Conservation (phyloP, 768 basidiomycete species). For the Pleurotus sapidus region DNA sequence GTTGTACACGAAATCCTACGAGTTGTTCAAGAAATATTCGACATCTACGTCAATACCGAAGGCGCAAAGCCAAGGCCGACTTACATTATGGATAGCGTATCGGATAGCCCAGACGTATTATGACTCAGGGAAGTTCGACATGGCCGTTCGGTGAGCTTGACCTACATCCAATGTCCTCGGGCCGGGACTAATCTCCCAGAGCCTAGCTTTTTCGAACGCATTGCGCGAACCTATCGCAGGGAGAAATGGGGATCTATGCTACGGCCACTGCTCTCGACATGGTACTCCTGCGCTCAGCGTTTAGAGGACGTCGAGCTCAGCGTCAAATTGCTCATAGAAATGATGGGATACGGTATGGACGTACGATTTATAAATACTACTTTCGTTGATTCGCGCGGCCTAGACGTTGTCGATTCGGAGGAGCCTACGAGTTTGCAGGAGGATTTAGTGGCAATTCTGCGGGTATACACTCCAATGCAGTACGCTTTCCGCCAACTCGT, state of each 20-base stretch:
- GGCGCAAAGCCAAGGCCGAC: constrained; percentile 61
- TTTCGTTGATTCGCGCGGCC: background rate
- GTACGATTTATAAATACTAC: background rate
- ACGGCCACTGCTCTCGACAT: constrained; percentile 68
- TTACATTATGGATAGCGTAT: constrained; percentile 89
- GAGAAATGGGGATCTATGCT: constrained; percentile 82
- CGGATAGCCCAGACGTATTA: constrained; percentile 88
- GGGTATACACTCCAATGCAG: constrained; percentile 38
- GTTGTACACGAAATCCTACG: constrained; percentile 95
- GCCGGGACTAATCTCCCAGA: background rate
- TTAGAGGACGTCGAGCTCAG: constrained; percentile 76
- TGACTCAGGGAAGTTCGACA: constrained; percentile 76
- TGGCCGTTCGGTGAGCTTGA: constrained; percentile 75
- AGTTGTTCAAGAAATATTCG: constrained; percentile 81
- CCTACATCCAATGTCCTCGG: background rate
- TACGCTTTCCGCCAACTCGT: background rate
- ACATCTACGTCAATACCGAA: constrained; percentile 27
- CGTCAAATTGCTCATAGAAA: constrained; percentile 75
- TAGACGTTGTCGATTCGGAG: constrained; percentile 38
- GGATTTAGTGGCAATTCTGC: constrained; percentile 69
- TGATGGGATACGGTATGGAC: constrained; percentile 71
- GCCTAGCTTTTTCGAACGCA: constrained; percentile 91
- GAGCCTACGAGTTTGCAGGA: constrained; percentile 56
- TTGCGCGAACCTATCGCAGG: constrained; percentile 82
- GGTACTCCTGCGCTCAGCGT: constrained; percentile 82